Conservation (phyloP, 495 filamentous ascomycete genomes). For the Hypoxylon cercidicola region DNA sequence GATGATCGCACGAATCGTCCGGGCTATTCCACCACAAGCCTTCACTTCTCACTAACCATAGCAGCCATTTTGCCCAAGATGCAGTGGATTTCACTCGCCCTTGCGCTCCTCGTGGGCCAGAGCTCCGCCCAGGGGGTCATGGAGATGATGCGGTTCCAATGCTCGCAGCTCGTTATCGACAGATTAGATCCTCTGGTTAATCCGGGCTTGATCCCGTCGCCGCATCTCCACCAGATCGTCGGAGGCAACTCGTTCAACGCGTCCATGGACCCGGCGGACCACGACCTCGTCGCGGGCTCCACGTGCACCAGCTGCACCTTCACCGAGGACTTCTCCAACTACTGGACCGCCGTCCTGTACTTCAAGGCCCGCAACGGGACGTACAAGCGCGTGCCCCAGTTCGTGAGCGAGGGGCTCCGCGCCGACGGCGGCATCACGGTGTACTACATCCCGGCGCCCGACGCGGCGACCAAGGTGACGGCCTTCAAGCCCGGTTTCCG, state of each 20-base stretch:
- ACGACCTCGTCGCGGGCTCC: constrained; percentile 42
- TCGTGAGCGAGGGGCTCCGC: constrained; percentile 44
- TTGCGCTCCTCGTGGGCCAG: constrained; percentile 48
- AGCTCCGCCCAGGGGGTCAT: constrained; percentile 42
- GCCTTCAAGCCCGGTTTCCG: constrained; percentile 76
- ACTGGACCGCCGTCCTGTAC: constrained; percentile 54
- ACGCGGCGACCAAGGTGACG: constrained; percentile 49
- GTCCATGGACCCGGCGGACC: constrained; percentile 42
- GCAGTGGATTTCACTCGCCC: constrained; percentile 51
- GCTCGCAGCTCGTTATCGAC: constrained; percentile 58
- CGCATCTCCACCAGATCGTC: constrained; percentile 56
- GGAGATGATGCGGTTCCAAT: constrained; percentile 52
- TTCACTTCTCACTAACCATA: constrained; percentile 31
- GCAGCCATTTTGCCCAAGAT: constrained; percentile 41
- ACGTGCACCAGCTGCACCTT: constrained; percentile 51
- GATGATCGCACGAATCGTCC: constrained; percentile 20
- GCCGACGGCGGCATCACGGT: constrained; percentile 55
- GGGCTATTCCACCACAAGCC: constrained; percentile 21
- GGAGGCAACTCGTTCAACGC: constrained; percentile 53
- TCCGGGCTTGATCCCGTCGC: constrained; percentile 60
- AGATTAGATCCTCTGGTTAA: constrained; percentile 74
- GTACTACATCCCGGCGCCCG: constrained; percentile 52
- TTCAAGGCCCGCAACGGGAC: constrained; percentile 56
- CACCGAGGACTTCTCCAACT: constrained; percentile 53
- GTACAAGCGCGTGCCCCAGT: constrained; percentile 55